Conservation (phyloP, 805 yeast species). For the Sungouiozyma intestinalis region DNA sequence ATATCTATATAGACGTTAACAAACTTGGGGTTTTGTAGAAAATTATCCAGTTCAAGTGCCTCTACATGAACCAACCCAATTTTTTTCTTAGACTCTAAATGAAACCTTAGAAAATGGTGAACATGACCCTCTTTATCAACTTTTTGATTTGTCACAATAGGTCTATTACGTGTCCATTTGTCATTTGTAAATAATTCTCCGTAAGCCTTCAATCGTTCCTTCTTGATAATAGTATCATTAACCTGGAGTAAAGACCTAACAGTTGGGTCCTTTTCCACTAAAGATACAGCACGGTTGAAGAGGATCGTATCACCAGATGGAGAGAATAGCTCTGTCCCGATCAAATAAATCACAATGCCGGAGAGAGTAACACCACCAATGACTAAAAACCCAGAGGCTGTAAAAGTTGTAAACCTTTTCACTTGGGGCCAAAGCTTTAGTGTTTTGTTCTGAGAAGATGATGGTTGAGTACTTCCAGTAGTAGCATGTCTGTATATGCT, state of each 20-base stretch:
- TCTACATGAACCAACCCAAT: conserved; percentile 71
- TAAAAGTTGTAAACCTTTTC: conserved; percentile 49
- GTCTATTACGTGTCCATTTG: conserved; percentile 83
- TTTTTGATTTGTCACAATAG: conserved; percentile 54
- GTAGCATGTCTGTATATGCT: no score
- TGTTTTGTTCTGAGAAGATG: conserved; percentile 14
- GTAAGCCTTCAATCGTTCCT: conserved; percentile 65
- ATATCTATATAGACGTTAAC: conserved; percentile 67
- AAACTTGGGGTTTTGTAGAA: conserved; percentile 51
- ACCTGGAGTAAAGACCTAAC: conserved; percentile 51
- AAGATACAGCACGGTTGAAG: conserved; percentile 73
- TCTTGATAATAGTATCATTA: conserved; percentile 30
- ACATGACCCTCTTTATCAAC: conserved; percentile 69
- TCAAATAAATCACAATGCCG: conserved; percentile 56
- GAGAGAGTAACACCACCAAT: conserved; percentile 63
- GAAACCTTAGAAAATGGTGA: conserved; percentile 75
- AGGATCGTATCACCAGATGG: conserved; percentile 90
- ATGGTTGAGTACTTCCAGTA: no score
- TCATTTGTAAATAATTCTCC: conserved; percentile 61
- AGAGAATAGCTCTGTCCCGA: conserved; percentile 68
- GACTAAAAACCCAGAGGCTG: conserved; percentile 51
- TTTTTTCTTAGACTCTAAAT: conserved; percentile 59
- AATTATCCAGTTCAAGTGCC: conserved; percentile 54
- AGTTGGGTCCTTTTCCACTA: conserved; percentile 57
- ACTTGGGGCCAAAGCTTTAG: conserved; percentile 38